Base-by-base conservation (phyloP, 805 yeast genomes). In the Helenozyma baotianmanensis region DNA sequence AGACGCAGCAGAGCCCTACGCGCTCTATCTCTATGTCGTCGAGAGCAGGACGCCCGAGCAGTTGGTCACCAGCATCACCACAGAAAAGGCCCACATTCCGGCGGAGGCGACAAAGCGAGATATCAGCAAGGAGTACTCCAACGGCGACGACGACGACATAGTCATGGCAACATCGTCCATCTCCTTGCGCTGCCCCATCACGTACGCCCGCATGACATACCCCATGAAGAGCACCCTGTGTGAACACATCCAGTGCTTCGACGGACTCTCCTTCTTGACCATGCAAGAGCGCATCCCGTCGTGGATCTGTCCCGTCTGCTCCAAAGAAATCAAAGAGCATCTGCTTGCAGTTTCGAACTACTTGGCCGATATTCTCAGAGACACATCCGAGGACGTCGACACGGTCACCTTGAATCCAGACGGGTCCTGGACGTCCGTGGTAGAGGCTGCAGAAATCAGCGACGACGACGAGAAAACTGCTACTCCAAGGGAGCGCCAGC, bases 281-380 rank as follows among this genome's bases (percentile, higher is more conserved):
- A 68, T 88, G 27, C 97, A 90, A 54, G 67, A 68, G 35, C 90
- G 82, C 51, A 76, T 83, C 0, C 82, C 96, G 0, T 75, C 84
- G 0, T 90, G 97, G 97, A 62, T 62, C 32, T 92, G 98, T 51
- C 96, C 97, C 0, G 70, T 86, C 3, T 92, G 98, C 53, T 74
- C 73, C 40, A 62, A 58, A 4, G 51, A 51, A 2, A 60, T 86
- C 2, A 58, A 64, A 2, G 61, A 78, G 11, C 70, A 71, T 11
- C 80, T 80, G 40, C 53, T 92, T 33, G 78, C 82, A 0, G 63
- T 88, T 0, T 87, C 85, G 43, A 95, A 85, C 40, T 90, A 77
- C 51, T 74, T 85, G 30, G 50, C 55, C 25, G 82, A 81, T 10
- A 76, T 90, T 30, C 50, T 90, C 14, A 51, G 66, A 2, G 49